Base-by-base conservation (phyloP, 371 early-diverging fungal species). In the Apophysomyces trapeziformis region DNA sequence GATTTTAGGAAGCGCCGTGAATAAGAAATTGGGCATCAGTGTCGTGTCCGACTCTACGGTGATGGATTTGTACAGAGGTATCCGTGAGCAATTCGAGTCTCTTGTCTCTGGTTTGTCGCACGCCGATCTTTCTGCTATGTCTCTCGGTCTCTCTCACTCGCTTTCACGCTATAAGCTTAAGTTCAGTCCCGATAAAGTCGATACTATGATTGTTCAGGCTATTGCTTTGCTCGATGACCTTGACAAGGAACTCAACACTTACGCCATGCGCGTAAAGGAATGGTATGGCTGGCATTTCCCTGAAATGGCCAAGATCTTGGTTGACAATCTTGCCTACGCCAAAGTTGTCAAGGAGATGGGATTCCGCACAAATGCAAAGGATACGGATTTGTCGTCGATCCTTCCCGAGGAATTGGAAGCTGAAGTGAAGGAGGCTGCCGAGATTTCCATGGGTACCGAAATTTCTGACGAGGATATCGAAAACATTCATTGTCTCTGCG, bases 261-360 rank as follows among this genome's bases (percentile, higher is more conserved):
- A 96, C 75, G 89, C 93, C n/a, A 99, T 99, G 99, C 92, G 97
- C 75, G 89, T 95, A 70, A 94, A 90, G 86, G 96, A 95, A 80
- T 95, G 95, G 96, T 96, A 95, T 67, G 92, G 94, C 47, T 90
- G 93, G 90, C 95, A 96, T 71, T 95, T 96, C 88, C 95, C 96
- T 45, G 96, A 95, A 82, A 88, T 96, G 83, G 86, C 85, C 75
- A 86, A 85, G 75, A 83, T 93, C 54, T 78, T 95, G 71, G 87
- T 85, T 66, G 92, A 92, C 71, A 93, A 93, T 76, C 78, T 86
- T 54, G 83, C 85, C 36, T 96, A 93, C 75, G 84, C 96, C 66
- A 84, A 86, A 74, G 75, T 88, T 36, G 85, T 95, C 61, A 88
- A 89, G 80, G 68, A 78, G 43, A 84, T 88, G 64, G 89, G 95